A percentile compares a stretch with the other conserved stretches of the same genome.
Conservation (phyloP, 257 asterid genomes). For the Solanum chmielewskii region DNA sequence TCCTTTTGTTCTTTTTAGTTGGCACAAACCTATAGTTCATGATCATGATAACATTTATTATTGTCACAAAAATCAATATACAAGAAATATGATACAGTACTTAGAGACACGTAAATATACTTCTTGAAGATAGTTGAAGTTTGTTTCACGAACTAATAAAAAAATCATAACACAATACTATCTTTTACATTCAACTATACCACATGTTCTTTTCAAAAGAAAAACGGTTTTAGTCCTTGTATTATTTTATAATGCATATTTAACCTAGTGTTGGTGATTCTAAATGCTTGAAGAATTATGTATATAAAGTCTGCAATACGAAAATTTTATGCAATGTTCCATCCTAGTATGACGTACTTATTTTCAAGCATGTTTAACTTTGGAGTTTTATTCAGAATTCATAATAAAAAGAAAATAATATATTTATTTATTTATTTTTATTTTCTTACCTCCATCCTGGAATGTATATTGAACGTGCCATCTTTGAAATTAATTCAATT, state of each 20-base stretch:
- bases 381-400: too few relatives aligned
- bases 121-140: neutral
- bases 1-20: constrained; percentile 6
- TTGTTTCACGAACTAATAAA: neutral
- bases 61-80: neutral
- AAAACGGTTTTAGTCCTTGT: too few relatives aligned
- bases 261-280: too few relatives aligned
- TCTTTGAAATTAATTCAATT: neutral
- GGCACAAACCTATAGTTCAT: neutral
- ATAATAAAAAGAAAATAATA: too few relatives aligned
- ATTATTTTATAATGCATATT: too few relatives aligned
- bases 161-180: neutral
- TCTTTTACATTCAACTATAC: too few relatives aligned
- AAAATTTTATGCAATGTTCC: too few relatives aligned
- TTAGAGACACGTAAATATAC: neutral
- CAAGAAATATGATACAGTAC: neutral
- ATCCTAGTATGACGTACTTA: too few relatives aligned
- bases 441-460: constrained; percentile 4
- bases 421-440: neutral
- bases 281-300: too few relatives aligned
- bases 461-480: neutral
- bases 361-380: too few relatives aligned
- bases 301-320: too few relatives aligned
- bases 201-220: too few relatives aligned
- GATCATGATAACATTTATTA: neutral